Conservation (phyloP, 768 basidiomycete genomes). For the Filobasidium wieringae region DNA sequence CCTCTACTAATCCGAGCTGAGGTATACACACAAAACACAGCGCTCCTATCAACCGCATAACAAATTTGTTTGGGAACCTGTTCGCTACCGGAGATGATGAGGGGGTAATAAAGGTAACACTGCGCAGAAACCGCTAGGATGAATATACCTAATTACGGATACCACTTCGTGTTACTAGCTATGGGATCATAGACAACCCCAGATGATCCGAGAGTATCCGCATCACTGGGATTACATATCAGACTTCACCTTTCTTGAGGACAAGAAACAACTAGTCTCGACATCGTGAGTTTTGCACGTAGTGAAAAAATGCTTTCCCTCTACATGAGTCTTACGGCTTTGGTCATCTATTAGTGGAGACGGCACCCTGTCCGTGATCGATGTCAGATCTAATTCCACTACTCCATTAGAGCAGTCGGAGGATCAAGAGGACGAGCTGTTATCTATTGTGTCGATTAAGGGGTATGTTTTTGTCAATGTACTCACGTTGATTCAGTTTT, state of each 20-base stretch:
- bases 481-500: background rate
- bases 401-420: constrained; percentile 76
- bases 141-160: background rate
- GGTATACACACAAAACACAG: background rate
- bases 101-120: constrained; percentile 72
- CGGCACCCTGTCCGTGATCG: constrained; percentile 83
- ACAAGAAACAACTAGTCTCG: constrained; percentile 70
- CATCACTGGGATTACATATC: constrained; percentile 94
- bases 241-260: constrained; percentile 73
- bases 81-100: constrained; percentile 86
- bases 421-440: constrained; percentile 88
- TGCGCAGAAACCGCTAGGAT: background rate
- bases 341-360: constrained; percentile 54
- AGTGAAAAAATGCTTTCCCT: background rate
- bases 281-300: constrained; percentile 54
- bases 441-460: constrained; percentile 75
- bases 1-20: background rate
- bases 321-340: background rate
- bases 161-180: constrained; percentile 46
- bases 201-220: constrained; percentile 54
- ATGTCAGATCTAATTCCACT: constrained; percentile 67
- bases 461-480: constrained; percentile 46
- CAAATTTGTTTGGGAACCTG: constrained; percentile 56
- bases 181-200: constrained; percentile 71
- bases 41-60: constrained; percentile 72